phyloP scores from a whole-genome alignment of 129 eudicot genomes.

The Helichrysum umbraculigerum region DNA sequence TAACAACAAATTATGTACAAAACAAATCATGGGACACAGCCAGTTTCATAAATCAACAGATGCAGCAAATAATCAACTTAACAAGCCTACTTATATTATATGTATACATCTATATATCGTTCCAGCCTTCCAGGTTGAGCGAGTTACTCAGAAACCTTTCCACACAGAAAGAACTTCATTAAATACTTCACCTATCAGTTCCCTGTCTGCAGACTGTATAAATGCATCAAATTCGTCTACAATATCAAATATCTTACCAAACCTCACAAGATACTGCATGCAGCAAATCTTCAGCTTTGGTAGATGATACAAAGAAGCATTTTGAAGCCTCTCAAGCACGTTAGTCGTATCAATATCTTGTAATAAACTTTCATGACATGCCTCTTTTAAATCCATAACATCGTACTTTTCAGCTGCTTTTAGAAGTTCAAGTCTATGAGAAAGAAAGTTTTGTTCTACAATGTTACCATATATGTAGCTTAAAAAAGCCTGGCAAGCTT shows the following conservation, averaged over 20 bases:
- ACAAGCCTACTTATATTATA: constrained; percentile 7
- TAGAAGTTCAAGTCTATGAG: constrained; percentile 73
- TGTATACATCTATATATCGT: constrained; percentile 9
- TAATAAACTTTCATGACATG: constrained; percentile 74
- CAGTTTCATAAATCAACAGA: constrained; percentile 29
- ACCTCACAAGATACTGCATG: constrained; percentile 84
- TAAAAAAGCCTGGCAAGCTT: constrained; percentile 71
- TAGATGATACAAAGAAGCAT: constrained; percentile 66
- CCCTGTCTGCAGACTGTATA: constrained; percentile 78
- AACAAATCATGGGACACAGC: constrained; percentile 33
- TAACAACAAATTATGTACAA: constrained; percentile 40
- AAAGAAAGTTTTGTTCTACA: constrained; percentile 51
- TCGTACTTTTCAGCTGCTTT: constrained; percentile 95
- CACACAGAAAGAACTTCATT: constrained; percentile 82
- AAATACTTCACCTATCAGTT: constrained; percentile 74
- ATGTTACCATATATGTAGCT: constrained; percentile 76
- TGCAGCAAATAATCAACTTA: constrained; percentile 25
- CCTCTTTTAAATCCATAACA: constrained; percentile 77
- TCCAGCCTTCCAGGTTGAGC: constrained; percentile 19
- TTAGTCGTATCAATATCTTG: constrained; percentile 84
- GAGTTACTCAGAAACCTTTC: constrained; percentile 80
- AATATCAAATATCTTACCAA: constrained; percentile 85
- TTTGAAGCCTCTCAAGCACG: constrained; percentile 91
- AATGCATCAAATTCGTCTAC: constrained; percentile 71
- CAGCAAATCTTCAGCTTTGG: constrained; percentile 77